phyloP scores from a whole-genome alignment of 2,329 filamentous ascomycete genomes.

The Clarireedia paspali region DNA sequence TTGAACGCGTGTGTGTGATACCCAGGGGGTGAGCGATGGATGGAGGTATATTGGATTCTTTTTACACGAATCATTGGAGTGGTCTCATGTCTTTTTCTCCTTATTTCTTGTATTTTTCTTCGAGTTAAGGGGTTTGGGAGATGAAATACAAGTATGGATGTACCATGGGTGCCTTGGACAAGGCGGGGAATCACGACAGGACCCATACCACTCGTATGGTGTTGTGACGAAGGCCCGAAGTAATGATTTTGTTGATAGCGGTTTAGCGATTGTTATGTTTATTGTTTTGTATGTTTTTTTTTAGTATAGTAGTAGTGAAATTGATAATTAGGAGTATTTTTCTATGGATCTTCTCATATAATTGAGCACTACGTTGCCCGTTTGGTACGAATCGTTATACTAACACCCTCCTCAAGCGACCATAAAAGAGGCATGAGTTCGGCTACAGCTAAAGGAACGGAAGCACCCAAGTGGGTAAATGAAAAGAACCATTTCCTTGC shows the following conservation, averaged over 20 bases:
- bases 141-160: not conserved
- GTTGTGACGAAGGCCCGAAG: slow-evolving; percentile 16
- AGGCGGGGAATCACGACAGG: not conserved
- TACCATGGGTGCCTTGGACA: not conserved
- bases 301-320: not conserved
- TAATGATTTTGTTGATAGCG: slow-evolving; percentile 15
- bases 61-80: slow-evolving; percentile 6
- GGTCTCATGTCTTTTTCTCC: not conserved
- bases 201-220: slow-evolving; percentile 5
- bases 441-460: too few species aligned
- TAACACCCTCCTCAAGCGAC: too few species aligned
- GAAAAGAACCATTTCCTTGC: too few species aligned
- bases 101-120: not conserved
- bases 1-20: not conserved
- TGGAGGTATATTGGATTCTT: slow-evolving; percentile 10
- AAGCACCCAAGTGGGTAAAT: too few species aligned
- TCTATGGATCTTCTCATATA: not conserved
- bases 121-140: not conserved
- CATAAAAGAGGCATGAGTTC: too few species aligned
- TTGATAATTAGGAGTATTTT: not conserved
- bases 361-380: too few species aligned
- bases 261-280: slow-evolving; percentile 19
- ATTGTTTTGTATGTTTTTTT: slow-evolving; percentile 1
- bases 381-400: too few species aligned
- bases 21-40: not conserved